Percentiles rank a stretch among this genome's conserved stretches.
Conservation (phyloP, 225 moss, liverwort and hornwort species). For the Bryoerythrophyllum caledonicum region DNA sequence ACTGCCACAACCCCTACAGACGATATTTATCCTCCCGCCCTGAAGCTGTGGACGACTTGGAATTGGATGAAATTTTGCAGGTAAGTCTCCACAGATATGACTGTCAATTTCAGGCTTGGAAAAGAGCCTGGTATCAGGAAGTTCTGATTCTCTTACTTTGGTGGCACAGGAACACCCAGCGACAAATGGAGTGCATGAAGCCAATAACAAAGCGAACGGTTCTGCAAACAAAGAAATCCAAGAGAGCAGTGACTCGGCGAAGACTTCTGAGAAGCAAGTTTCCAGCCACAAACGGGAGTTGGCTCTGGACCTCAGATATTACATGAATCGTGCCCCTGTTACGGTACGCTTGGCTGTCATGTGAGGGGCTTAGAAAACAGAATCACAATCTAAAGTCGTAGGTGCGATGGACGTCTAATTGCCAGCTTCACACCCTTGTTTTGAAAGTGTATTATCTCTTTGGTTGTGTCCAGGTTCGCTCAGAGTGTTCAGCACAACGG, state of each 20-base stretch:
- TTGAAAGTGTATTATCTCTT: slow-evolving; percentile 12
- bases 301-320: slow-evolving; percentile 76
- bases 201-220: slow-evolving; percentile 24
- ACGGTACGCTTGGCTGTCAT: slow-evolving; percentile 48
- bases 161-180: slow-evolving; percentile 37
- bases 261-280: slow-evolving; percentile 24
- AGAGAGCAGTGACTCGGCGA: slow-evolving; percentile 17
- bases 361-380: not conserved
- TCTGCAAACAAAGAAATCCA: slow-evolving; percentile 36
- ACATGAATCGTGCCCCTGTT: slow-evolving; percentile 83
- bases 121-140: not conserved
- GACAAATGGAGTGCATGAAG: slow-evolving; percentile 38
- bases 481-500: slow-evolving; percentile 81
- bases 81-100: slow-evolving; percentile 1
- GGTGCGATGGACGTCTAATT: too few species aligned
- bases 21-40: slow-evolving; percentile 68
- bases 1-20: slow-evolving; percentile 70
- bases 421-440: not conserved
- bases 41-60: slow-evolving; percentile 68
- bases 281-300: slow-evolving; percentile 29
- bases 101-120: slow-evolving; percentile 3
- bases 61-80: slow-evolving; percentile 55
- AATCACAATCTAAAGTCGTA: not conserved
- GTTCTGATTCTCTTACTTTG: not conserved
- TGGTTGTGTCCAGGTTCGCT: slow-evolving; percentile 61